These are phyloP conservation scores for Colletotrichum sp. DNA, from an alignment of 2,329 filamentous ascomycete genomes.

Conservation along the genomic window DNA sequence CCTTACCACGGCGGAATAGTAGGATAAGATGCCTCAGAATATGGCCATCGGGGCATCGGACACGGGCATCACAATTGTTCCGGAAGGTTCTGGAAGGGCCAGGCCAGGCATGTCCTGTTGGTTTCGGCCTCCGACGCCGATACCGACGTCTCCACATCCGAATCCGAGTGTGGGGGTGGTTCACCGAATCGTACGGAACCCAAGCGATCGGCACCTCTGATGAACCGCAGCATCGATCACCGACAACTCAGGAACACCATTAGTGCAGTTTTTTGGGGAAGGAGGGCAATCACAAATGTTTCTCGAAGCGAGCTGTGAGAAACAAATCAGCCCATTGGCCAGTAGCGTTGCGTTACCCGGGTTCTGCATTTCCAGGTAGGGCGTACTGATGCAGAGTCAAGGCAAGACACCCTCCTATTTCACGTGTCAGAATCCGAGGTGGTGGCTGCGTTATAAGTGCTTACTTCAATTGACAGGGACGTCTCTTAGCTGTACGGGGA, in stretches of 20 bases:
- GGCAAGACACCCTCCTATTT: neutral
- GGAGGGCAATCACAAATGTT: neutral
- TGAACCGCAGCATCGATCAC: neutral
- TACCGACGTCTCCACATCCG: neutral
- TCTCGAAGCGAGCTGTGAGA: neutral
- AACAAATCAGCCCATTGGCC: neutral
- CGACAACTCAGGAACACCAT: neutral
- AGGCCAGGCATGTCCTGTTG: neutral
- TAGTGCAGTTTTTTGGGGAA: neutral
- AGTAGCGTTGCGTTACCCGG: neutral
- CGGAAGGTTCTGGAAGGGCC: neutral
- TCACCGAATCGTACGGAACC: neutral
- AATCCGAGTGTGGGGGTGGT: neutral
- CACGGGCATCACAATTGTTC: neutral
- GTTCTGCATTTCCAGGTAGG: neutral
- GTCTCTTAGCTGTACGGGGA: neutral
- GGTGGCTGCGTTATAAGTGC: neutral
- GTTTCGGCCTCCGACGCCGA: neutral
- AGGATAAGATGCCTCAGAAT: accelerated
- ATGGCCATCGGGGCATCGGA: neutral
- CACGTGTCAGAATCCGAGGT: neutral
- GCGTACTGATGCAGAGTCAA: neutral
- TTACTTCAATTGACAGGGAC: neutral
- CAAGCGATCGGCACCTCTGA: neutral
- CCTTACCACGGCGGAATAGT: neutral